Percentiles rank a stretch among this genome's conserved stretches.
These are phyloP conservation scores for Collybia mongolica DNA, from an alignment of 768 basidiomycete genomes.

Conservation along the genomic window DNA sequence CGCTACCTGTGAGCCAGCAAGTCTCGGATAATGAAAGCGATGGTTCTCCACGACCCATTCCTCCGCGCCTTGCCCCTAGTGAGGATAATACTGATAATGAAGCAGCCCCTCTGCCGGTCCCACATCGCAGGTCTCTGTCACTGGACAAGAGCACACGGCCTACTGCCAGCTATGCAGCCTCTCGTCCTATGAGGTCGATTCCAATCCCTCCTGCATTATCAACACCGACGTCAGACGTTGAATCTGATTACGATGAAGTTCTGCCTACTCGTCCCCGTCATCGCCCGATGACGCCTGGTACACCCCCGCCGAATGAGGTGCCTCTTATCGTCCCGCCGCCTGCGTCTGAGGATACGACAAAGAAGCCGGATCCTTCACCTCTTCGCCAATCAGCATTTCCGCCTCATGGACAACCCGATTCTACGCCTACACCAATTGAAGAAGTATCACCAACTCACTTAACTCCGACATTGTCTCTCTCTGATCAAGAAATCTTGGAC, in stretches of 20 bases:
- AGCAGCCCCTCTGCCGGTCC: slow-evolving; percentile 17
- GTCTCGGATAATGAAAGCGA: slow-evolving; percentile 15
- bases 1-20: slow-evolving; percentile 1
- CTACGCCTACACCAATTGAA: slow-evolving; percentile 11
- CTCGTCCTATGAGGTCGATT: slow-evolving; percentile 11
- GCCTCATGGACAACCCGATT: slow-evolving; percentile 2
- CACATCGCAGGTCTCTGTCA: slow-evolving; percentile 11
- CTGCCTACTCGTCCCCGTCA: slow-evolving; percentile 29
- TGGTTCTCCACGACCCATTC: slow-evolving; percentile 12
- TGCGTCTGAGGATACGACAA: slow-evolving; percentile 7
- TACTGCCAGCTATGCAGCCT: not conserved
- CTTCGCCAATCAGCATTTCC: slow-evolving; percentile 12
- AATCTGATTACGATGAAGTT: slow-evolving; percentile 32
- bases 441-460: slow-evolving; percentile 17
- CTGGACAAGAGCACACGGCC: slow-evolving; percentile 1
- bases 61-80: slow-evolving; percentile 5
- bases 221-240: slow-evolving; percentile 17
- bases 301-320: slow-evolving; percentile 12
- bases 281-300: slow-evolving; percentile 11
- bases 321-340: slow-evolving; percentile 21
- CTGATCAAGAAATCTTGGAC: slow-evolving; percentile 47
- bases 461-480: slow-evolving; percentile 21
- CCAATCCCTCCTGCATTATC: slow-evolving; percentile 13
- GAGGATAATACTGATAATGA: slow-evolving; percentile 16
- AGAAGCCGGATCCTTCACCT: slow-evolving; percentile 10